Conservation (phyloP, 257 asterid genomes). For the Cinchona pubescens region DNA sequence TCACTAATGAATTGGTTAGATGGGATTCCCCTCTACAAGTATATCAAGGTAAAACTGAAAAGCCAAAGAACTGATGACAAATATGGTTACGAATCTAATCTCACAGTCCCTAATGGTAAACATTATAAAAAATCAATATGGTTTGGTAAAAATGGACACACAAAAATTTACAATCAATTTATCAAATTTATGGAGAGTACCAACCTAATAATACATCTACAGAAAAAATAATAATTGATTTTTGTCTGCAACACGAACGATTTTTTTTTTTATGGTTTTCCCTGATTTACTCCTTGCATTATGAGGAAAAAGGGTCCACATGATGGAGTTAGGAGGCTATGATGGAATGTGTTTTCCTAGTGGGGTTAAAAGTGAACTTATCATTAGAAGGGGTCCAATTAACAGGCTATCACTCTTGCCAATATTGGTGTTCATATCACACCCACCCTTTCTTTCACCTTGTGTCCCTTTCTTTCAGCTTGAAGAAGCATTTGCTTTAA, state of each 20-base stretch:
- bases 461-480: slow-evolving; percentile 60
- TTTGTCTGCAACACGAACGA: slow-evolving; percentile 22
- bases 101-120: neutral
- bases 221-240: neutral
- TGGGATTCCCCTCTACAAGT: slow-evolving; percentile 14
- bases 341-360: slow-evolving; percentile 47
- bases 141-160: slow-evolving; percentile 30
- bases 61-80: neutral
- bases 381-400: slow-evolving; percentile 40
- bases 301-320: slow-evolving; percentile 46
- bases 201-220: neutral
- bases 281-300: slow-evolving; percentile 55
- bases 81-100: neutral
- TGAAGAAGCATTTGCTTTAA: slow-evolving; percentile 41
- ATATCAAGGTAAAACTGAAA: slow-evolving; percentile 11
- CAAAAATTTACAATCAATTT: slow-evolving; percentile 20
- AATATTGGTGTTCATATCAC: slow-evolving; percentile 32
- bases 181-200: slow-evolving; percentile 15
- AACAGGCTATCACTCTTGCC: slow-evolving; percentile 53
- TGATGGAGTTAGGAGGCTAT: slow-evolving; percentile 34
- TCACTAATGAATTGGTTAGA: neutral
- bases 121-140: slow-evolving; percentile 46
- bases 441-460: slow-evolving; percentile 39
- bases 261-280: slow-evolving; percentile 9
- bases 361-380: slow-evolving; percentile 39